Percentiles rank a stretch among this genome's conserved stretches.
Conservation (phyloP, 2,329 filamentous ascomycete species). For the Tolypocladium endophyticum region DNA sequence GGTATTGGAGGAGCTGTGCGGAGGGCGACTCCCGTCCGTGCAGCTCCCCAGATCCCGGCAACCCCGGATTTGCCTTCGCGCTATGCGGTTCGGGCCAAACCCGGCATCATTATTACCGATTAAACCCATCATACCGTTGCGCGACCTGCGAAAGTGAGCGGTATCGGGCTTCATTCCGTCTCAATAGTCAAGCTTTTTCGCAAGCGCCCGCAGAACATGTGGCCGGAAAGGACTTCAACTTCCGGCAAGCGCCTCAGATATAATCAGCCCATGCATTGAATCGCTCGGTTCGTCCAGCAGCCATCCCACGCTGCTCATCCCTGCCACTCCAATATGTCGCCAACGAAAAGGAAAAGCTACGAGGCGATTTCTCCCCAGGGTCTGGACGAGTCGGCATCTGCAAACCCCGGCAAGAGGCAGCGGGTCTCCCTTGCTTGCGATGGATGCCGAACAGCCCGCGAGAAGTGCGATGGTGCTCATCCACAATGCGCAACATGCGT, state of each 20-base stretch:
- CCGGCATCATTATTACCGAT: background rate
- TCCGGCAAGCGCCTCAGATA: background rate
- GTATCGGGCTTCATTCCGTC: background rate
- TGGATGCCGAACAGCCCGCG: slow-evolving; percentile 54
- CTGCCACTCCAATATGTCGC: slow-evolving; percentile 21
- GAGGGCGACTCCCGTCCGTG: no score
- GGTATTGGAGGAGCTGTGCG: no score
- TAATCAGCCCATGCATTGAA: background rate
- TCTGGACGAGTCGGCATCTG: slow-evolving; percentile 2
- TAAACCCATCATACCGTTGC: background rate
- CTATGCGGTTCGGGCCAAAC: background rate
- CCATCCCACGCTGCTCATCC: background rate
- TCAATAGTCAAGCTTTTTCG: background rate
- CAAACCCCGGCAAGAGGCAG: slow-evolving; percentile 39
- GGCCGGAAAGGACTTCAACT: background rate
- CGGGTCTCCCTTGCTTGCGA: slow-evolving; percentile 61
- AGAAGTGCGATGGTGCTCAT: slow-evolving; percentile 62
- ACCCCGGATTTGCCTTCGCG: background rate
- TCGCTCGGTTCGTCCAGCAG: background rate
- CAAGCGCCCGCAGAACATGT: background rate
- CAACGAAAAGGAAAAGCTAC: slow-evolving; percentile 21
- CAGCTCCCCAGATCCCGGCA: background rate
- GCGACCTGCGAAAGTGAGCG: no score
- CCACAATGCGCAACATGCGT: slow-evolving; percentile 59
- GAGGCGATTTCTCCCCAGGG: background rate